Percentiles rank a stretch among this genome's conserved stretches.
Evolutionary conservation across 768 basidiomycete genomes (phyloP).

Genomic region (Cystofilobasidium capitatum): DNA sequence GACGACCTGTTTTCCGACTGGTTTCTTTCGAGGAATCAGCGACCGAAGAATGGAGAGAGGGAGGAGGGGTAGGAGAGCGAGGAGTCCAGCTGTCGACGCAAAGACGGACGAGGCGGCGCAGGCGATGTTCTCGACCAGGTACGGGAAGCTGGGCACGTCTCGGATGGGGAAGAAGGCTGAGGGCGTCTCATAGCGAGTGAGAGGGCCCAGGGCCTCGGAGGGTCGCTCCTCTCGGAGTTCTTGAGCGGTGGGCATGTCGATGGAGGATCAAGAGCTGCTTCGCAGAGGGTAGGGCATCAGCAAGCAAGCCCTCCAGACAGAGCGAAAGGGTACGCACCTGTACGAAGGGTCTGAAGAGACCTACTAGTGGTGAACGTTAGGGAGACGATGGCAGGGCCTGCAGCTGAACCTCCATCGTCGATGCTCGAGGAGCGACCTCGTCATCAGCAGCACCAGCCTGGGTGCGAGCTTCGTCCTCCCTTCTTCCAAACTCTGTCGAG

Average conservation of each 20-base stretch:
- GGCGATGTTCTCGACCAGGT: conserved; percentile 12
- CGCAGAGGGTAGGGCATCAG: not conserved
- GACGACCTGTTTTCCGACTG: not conserved
- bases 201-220: not conserved
- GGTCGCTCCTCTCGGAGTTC: not conserved
- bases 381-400: too few species aligned
- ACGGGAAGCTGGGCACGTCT: not conserved
- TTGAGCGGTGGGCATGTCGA: not conserved
- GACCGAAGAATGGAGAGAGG: conserved; percentile 4
- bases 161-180: not conserved
- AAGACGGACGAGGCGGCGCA: not conserved
- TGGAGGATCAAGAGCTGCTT: too few species aligned
- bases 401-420: too few species aligned
- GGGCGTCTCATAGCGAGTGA: not conserved
- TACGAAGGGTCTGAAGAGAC: too few species aligned
- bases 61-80: not conserved
- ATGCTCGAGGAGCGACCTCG: too few species aligned
- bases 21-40: not conserved
- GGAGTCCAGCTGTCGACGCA: not conserved
- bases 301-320: too few species aligned
- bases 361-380: too few species aligned
- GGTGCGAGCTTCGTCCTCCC: too few species aligned
- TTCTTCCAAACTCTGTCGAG: too few species aligned
- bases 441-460: too few species aligned
- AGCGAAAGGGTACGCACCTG: too few species aligned